Base-by-base conservation (phyloP, 768 basidiomycete genomes). In the Dioszegia crocea region DNA sequence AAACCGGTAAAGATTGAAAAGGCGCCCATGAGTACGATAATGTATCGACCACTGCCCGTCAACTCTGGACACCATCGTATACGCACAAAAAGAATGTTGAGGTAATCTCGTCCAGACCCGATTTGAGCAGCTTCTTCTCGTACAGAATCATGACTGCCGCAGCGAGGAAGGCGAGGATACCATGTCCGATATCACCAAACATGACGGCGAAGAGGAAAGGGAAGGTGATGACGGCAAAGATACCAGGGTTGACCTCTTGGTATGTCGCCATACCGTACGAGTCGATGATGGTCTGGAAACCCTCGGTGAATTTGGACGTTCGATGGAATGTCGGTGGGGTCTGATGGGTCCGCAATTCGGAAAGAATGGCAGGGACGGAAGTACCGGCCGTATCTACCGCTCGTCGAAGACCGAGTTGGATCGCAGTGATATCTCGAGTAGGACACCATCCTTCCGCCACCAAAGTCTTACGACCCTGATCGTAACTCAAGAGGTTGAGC, bases 111-210 rank as follows among this genome's bases (percentile, higher is more conserved):
- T 84, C 88, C 23, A 92, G 80, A 63, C 86, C 85, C 17, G 78
- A 78, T 72, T 86, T 88, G 3, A 83, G 85, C 72, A 91, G 82
- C 70, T 83, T 86, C 77, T 83, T 85, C 79, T 99, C 96, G n/a
- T 83, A 80, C 55, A 87, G 56, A 73, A 97, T 91, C 89, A 98
- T 91, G 59, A 83, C 85, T 1, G 86, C 57, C 2, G 90, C 94
- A 17, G 86, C 84, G 40, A 82, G 70, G 63, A 88, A 82, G 67
- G 89, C 88, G 70, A 98, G 85, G 60, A 84, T 80, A 29, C 91
- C 96, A 78, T 99, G 96, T 2, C 96, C 96, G 71, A 98, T 89
- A 78, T 99, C 96, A 70, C 96, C 96, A 74, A 99, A 99, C 96
- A 99, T 99, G 79, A 99, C 90, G 4, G 91, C 94, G 70, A 98